A percentile compares a stretch with the other conserved stretches of the same genome.
Evolutionary conservation across 2,329 filamentous ascomycete genomes (phyloP).

Genomic region (Ophiostoma ips): DNA sequence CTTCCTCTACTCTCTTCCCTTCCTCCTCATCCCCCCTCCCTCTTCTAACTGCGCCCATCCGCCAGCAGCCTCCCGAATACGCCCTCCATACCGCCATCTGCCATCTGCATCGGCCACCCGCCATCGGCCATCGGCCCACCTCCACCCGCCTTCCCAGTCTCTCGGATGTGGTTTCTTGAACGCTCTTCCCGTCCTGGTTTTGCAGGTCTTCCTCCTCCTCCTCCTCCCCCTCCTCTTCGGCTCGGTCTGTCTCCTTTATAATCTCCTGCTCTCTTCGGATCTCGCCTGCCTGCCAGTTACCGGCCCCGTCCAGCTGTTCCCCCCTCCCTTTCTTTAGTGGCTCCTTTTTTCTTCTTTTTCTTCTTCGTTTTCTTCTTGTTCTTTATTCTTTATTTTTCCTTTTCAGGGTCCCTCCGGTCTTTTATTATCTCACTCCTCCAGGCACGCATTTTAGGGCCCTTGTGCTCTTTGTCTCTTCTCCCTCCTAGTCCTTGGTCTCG

Average conservation of each 20-base stretch:
- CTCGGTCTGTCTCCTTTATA: no score
- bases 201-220: not conserved
- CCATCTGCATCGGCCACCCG: not conserved
- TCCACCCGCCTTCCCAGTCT: slow-evolving; percentile 1
- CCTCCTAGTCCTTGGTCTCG: no score
- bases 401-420: not conserved
- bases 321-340: not conserved
- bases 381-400: no score
- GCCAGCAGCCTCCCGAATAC: not conserved
- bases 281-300: not conserved
- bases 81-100: slow-evolving; percentile 2
- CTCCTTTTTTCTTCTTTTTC: no score
- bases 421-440: no score
- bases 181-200: not conserved
- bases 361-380: no score
- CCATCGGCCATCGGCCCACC: not conserved
- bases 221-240: not conserved
- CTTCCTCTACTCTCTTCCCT: not conserved
- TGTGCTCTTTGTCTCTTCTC: not conserved
- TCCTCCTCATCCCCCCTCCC: not conserved
- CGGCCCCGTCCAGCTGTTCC: not conserved
- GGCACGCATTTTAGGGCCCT: not conserved
- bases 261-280: not conserved
- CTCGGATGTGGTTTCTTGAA: slow-evolving; percentile 1
- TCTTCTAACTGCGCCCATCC: not conserved